Evolutionary conservation across 208 protist genomes (phyloP).

Genomic region (Endotrypanum monterogeii): DNA sequence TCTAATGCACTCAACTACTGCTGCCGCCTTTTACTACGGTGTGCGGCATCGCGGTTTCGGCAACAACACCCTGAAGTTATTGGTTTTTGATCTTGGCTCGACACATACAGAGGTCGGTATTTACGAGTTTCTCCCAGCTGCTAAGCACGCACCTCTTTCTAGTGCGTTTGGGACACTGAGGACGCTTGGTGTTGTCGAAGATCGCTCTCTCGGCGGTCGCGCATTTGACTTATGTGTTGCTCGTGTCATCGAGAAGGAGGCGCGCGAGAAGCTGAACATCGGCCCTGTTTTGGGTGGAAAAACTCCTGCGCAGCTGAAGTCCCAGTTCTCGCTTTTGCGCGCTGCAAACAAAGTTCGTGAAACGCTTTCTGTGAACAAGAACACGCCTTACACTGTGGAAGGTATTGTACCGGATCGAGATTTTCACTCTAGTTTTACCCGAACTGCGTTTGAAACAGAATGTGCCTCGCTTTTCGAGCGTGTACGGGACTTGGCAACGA

Average conservation of each 20-base stretch:
- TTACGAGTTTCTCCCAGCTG: conserved; percentile 79
- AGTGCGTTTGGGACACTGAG: conserved; percentile 76
- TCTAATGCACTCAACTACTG: conserved; percentile 92
- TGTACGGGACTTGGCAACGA: conserved; percentile 50
- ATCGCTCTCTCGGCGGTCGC: conserved; percentile 83
- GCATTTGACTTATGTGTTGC: conserved; percentile 92
- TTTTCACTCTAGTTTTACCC: conserved; percentile 73
- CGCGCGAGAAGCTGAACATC: conserved; percentile 75
- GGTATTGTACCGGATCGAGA: conserved; percentile 84
- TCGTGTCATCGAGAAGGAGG: conserved; percentile 83
- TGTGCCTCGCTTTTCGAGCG: conserved; percentile 80
- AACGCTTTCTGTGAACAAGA: conserved; percentile 90
- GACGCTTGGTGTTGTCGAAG: conserved; percentile 71
- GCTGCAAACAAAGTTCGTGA: conserved; percentile 90
- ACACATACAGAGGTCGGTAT: conserved; percentile 89
- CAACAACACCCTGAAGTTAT: conserved; percentile 64
- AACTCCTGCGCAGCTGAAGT: conserved; percentile 59
- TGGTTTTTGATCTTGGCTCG: conserved; percentile 87
- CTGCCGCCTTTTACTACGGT: conserved; percentile 89
- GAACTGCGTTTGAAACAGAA: conserved; percentile 84
- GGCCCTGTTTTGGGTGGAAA: conserved; percentile 44
- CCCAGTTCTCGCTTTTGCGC: conserved; percentile 89
- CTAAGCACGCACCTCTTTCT: conserved; percentile 22
- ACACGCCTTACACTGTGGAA: conserved; percentile 89
- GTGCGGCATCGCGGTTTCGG: conserved; percentile 80